phyloP scores from a whole-genome alignment of 2,329 filamentous ascomycete genomes.

The Xylariaceae sp. region DNA sequence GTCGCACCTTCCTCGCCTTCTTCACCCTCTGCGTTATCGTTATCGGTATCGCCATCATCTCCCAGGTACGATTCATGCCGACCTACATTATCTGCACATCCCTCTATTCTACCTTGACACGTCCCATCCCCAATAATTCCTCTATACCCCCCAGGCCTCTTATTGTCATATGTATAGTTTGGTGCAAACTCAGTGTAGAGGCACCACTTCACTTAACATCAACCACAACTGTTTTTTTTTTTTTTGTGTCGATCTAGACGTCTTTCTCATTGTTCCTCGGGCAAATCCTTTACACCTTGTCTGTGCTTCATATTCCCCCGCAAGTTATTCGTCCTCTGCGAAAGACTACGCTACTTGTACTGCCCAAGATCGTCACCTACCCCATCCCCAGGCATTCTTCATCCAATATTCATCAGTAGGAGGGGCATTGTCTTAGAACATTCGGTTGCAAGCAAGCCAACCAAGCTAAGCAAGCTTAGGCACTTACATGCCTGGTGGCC shows the following conservation, averaged over 20 bases:
- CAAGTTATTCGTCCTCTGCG: constrained; percentile 8
- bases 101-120: constrained; percentile 8
- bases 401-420: constrained; percentile 2
- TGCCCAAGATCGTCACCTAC: constrained; percentile 2
- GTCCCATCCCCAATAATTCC: not conserved
- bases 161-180: constrained; percentile 2
- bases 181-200: not conserved
- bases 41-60: constrained; percentile 30
- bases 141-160: not conserved
- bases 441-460: constrained; percentile 5
- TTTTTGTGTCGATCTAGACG: no score
- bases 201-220: not conserved
- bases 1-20: constrained; percentile 35
- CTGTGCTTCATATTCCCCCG: constrained; percentile 12
- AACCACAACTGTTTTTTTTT: not conserved
- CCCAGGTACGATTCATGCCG: constrained; percentile 40
- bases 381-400: not conserved
- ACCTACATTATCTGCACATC: not conserved
- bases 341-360: constrained; percentile 27
- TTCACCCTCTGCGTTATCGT: constrained; percentile 21
- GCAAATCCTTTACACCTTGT: constrained; percentile 28
- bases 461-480: not conserved
- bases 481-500: not conserved
- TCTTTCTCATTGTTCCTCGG: no score
- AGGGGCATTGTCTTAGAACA: no score